Evolutionary conservation across 345 rosid species (phyloP).

Genomic region (Rhodomyrtus tomentosa): DNA sequence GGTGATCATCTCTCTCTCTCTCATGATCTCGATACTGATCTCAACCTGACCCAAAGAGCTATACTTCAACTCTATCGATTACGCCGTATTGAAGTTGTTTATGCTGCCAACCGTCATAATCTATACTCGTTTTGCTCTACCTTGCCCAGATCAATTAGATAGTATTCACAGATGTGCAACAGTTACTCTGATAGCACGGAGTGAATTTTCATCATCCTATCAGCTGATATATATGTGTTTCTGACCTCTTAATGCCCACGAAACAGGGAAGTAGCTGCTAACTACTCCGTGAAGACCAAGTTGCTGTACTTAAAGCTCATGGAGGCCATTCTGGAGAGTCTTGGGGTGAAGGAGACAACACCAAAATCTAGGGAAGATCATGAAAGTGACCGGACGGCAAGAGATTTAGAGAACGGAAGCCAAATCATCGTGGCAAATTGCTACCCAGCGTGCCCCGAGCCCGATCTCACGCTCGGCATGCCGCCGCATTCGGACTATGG

Average conservation of each 20-base stretch:
- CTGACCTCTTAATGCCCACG: not conserved
- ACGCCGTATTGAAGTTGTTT: not conserved
- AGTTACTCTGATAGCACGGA: not conserved
- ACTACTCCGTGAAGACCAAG: constrained; percentile 16
- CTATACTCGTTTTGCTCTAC: not conserved
- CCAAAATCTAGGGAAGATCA: not conserved
- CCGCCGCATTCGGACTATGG: constrained; percentile 30
- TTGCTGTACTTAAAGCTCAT: constrained; percentile 8
- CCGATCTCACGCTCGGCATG: constrained; percentile 24
- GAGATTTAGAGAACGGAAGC: constrained; percentile 8
- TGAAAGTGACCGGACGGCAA: not conserved
- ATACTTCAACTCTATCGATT: not conserved
- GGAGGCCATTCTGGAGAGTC: constrained; percentile 23
- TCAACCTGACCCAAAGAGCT: not conserved
- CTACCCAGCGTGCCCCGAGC: constrained; percentile 30
- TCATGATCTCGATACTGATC: not conserved
- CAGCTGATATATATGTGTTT: not conserved
- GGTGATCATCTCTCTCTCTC: constrained; percentile 4
- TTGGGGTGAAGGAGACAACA: constrained; percentile 5
- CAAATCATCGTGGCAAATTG: constrained; percentile 12
- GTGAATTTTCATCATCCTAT: not conserved
- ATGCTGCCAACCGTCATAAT: not conserved
- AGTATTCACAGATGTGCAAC: not conserved
- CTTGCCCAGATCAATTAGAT: not conserved
- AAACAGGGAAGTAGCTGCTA: constrained; percentile 15